Conservation (phyloP, 1,139 yeast species). For the Taphrina communis region DNA sequence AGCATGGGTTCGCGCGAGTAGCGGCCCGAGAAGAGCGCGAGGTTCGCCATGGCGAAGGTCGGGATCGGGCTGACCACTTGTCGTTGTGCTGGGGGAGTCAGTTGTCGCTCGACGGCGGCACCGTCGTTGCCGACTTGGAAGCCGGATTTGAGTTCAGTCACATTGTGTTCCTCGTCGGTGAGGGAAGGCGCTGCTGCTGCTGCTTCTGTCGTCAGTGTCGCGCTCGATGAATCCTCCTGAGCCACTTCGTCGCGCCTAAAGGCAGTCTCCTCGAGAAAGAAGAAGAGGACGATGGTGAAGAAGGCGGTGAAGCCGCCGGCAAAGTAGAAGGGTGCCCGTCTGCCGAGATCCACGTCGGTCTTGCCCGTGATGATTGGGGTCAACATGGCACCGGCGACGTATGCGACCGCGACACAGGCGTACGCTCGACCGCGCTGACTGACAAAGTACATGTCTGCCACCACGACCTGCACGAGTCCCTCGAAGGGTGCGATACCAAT, state of each 20-base stretch:
- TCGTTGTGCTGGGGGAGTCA: neutral
- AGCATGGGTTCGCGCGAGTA: constrained; percentile 44
- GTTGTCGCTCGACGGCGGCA: constrained; percentile 5
- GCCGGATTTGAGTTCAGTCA: neutral
- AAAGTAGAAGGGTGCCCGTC: constrained; percentile 46
- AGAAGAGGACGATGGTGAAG: constrained; percentile 42
- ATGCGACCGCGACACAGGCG: constrained; percentile 44
- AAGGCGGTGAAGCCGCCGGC: constrained; percentile 43
- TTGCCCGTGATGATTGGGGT: constrained; percentile 46
- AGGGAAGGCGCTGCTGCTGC: neutral
- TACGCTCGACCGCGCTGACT: constrained; percentile 46
- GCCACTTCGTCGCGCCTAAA: constrained; percentile 36
- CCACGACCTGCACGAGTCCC: constrained; percentile 45
- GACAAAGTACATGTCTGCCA: constrained; percentile 46
- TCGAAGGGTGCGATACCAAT: constrained; percentile 46
- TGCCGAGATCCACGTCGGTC: constrained; percentile 42
- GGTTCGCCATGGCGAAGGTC: constrained; percentile 38
- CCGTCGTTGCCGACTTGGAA: neutral
- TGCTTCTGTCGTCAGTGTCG: constrained; percentile 29
- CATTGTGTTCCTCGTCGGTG: neutral
- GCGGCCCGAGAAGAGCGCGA: constrained; percentile 43
- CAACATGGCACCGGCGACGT: constrained; percentile 45
- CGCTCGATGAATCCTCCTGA: constrained; percentile 38
- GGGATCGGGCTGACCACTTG: neutral
- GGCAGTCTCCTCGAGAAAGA: constrained; percentile 45